phyloP scores from a whole-genome alignment of 331 rosid genomes.

The Cydonia oblonga region DNA sequence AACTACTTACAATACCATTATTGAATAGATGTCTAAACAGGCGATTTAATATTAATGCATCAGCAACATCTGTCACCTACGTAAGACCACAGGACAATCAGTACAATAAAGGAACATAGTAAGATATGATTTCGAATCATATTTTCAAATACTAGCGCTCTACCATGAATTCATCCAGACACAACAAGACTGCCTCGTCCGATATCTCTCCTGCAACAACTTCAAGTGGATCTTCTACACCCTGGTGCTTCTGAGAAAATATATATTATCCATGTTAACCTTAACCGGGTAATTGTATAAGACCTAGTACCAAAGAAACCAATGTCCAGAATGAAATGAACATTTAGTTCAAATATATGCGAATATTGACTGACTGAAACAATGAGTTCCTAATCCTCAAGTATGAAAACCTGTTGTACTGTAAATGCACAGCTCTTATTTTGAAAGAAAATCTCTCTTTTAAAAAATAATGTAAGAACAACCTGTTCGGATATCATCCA shows the following conservation, averaged over 20 bases:
- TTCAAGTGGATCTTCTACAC: conserved; percentile 91
- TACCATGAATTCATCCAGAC: conserved; percentile 98
- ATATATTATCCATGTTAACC: not conserved
- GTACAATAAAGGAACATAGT: conserved; percentile 8
- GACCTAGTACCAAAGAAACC: not conserved
- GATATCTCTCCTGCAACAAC: conserved; percentile 85
- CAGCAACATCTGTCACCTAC: conserved; percentile 96
- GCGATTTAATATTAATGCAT: conserved; percentile 87
- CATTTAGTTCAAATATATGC: not conserved
- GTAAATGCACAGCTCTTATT: not conserved
- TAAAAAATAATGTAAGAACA: not conserved
- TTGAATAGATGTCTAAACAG: conserved; percentile 64
- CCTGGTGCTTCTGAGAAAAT: conserved; percentile 67
- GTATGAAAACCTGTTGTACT: not conserved
- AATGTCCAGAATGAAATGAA: not conserved
- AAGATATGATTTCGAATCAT: not conserved
- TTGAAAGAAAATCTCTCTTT: not conserved
- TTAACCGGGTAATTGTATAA: not conserved
- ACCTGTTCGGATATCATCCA: not conserved
- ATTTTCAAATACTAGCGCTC: not conserved
- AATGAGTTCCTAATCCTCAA: not conserved
- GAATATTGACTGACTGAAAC: not conserved
- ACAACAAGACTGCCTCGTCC: conserved; percentile 73
- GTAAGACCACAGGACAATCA: conserved; percentile 9
- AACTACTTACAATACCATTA: conserved; percentile 71